Evolutionary conservation across 495 filamentous ascomycete genomes (phyloP).

Genomic region (Glutinoglossum americanum): DNA sequence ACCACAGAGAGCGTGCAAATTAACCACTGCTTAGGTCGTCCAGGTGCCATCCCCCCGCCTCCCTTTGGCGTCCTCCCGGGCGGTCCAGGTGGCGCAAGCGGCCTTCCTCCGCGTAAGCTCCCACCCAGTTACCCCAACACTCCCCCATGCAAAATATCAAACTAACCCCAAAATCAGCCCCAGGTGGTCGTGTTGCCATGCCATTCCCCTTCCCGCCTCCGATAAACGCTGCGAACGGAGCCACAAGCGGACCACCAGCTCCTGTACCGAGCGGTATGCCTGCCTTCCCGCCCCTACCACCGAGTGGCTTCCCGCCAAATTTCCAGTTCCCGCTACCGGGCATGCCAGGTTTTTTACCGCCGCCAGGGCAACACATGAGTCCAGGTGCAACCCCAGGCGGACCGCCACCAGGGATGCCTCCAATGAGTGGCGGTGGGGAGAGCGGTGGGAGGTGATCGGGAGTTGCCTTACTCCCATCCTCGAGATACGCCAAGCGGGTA

Average conservation of each 20-base stretch:
- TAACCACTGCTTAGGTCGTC: background rate
- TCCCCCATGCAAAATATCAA: background rate
- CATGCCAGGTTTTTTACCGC: background rate
- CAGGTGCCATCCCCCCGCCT: slow-evolving; percentile 5
- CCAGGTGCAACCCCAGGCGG: background rate
- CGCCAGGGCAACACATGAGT: background rate
- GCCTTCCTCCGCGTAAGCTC: slow-evolving; percentile 4
- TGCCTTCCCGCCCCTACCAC: background rate
- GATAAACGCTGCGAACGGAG: background rate
- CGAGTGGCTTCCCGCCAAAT: slow-evolving; percentile 6
- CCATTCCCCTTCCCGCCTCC: slow-evolving; percentile 4
- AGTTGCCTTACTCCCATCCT: background rate
- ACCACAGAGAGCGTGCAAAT: background rate
- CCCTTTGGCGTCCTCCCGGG: slow-evolving; percentile 4
- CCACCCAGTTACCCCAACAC: background rate
- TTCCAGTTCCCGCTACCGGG: slow-evolving; percentile 6
- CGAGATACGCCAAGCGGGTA: background rate
- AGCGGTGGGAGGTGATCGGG: background rate
- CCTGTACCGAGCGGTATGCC: background rate
- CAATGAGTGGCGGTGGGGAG: background rate
- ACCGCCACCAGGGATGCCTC: background rate
- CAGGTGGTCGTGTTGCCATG: background rate
- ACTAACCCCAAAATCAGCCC: background rate
- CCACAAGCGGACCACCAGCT: background rate
- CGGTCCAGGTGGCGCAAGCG: background rate